Evolutionary conservation across 306 rosid species (phyloP).

Genomic region (Sicyos edulis): DNA sequence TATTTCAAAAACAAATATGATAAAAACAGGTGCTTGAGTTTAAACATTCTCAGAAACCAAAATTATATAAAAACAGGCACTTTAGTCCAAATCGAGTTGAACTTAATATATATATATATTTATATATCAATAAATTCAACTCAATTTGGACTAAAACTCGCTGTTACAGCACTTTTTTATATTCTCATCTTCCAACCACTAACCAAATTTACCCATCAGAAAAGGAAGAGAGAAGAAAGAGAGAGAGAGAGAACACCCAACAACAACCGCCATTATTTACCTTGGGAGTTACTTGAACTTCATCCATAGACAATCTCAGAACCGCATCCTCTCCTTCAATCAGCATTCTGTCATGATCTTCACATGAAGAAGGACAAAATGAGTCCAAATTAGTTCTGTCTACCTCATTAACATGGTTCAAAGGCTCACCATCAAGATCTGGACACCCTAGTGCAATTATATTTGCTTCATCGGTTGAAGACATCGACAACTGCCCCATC

Average conservation of each 20-base stretch:
- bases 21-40: neutral
- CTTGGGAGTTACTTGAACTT: conserved; percentile 38
- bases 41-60: no score
- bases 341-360: conserved; percentile 29
- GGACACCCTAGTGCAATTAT: conserved; percentile 25
- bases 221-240: no score
- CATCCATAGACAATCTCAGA: conserved; percentile 34
- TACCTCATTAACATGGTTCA: conserved; percentile 37
- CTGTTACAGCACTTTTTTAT: neutral
- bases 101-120: neutral
- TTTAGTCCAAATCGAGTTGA: no score
- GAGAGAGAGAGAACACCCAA: neutral
- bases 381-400: conserved; percentile 42
- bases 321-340: conserved; percentile 30
- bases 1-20: neutral
- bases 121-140: neutral
- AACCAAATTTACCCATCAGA: neutral
- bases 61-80: no score
- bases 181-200: conserved; percentile 7
- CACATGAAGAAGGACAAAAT: conserved; percentile 38
- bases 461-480: conserved; percentile 25
- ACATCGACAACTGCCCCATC: conserved; percentile 28
- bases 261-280: conserved; percentile 8
- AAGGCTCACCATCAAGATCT: conserved; percentile 26
- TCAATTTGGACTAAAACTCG: neutral